Base-by-base conservation (phyloP, 192 early-diverging fungal species). In the Coemansia sp. region DNA sequence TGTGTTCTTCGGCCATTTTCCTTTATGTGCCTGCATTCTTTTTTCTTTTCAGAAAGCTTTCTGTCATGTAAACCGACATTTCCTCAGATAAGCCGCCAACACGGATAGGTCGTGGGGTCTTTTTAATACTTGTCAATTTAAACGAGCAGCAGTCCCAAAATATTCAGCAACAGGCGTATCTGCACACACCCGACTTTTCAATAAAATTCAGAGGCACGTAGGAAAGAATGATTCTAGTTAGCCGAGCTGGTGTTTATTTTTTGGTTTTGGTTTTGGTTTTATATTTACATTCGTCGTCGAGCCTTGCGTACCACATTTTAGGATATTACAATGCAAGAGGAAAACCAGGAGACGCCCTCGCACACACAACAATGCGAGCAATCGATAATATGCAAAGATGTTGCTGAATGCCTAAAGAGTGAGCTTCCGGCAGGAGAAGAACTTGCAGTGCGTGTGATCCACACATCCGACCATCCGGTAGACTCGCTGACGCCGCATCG, bases 401-500 rank as follows among this genome's bases (percentile, higher is more conserved):
- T 80, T 17, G 65, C 69, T 22, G 77, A 70, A 22, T 63, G 71
- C 52, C 69, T 80, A 23, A 45, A 61, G 22, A 33, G 29, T 9
- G 14, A 57, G 55, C 58, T 81, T 22, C 79, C 74, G 13, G 63
- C 74, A 9, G 74, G 70, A 0, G 38, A 68, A 36, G 33, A 15
- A 8, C 66, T 81, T 22, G 41, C 45, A 3, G 61, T 81, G 14
- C 74, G 67, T 48, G 71, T 73, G 63, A 58, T 73, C 19, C 53
- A 66, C 32, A 81, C 79, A 33, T 63, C 66, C 29, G 79, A 75
- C 56, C 50, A 59, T 33, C 63, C 67, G 17, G 70, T 73, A 32
- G 66, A 67, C 17, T 76, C 79, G 36, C 67, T 81, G 52, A 81
- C 79, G 9, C 79, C 79, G 19, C 64, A 55, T 40, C 65, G 69